Conservation (phyloP, 2,329 filamentous ascomycete species). For the Cladophialophora chaetospira region DNA sequence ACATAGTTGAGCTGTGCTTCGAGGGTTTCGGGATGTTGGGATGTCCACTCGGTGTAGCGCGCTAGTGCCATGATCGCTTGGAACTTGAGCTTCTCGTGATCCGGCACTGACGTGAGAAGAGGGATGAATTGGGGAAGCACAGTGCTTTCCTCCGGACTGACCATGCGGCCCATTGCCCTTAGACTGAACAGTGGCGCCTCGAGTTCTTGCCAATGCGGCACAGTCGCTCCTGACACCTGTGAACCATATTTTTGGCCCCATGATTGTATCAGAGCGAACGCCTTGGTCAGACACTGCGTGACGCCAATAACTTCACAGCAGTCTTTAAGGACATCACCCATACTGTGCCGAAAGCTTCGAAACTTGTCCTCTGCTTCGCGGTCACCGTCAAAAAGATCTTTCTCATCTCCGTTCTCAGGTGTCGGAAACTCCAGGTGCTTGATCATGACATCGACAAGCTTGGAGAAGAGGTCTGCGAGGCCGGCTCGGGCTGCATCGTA, state of each 20-base stretch:
- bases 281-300: conserved; percentile 85
- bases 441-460: conserved; percentile 90
- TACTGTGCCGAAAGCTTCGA: conserved; percentile 90
- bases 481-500: conserved; percentile 80
- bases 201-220: conserved; percentile 94
- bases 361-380: conserved; percentile 96
- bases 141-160: conserved; percentile 81
- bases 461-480: conserved; percentile 79
- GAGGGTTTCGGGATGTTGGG: conserved; percentile 87
- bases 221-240: conserved; percentile 70
- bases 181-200: conserved; percentile 94
- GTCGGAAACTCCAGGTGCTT: conserved; percentile 84
- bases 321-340: conserved; percentile 97
- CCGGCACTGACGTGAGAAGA: conserved; percentile 87
- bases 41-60: conserved; percentile 96
- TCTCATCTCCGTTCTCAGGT: conserved; percentile 70
- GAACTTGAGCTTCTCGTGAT: conserved; percentile 97
- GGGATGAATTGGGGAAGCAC: conserved; percentile 92
- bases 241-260: conserved; percentile 85
- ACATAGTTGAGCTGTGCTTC: conserved; percentile 95
- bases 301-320: conserved; percentile 95
- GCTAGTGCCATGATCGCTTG: conserved; percentile 97
- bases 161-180: conserved; percentile 95
- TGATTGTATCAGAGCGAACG: conserved; percentile 78
- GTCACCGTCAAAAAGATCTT: conserved; percentile 92